Conservation (phyloP, 495 filamentous ascomycete species). For the Eremomyces bilateralis region DNA sequence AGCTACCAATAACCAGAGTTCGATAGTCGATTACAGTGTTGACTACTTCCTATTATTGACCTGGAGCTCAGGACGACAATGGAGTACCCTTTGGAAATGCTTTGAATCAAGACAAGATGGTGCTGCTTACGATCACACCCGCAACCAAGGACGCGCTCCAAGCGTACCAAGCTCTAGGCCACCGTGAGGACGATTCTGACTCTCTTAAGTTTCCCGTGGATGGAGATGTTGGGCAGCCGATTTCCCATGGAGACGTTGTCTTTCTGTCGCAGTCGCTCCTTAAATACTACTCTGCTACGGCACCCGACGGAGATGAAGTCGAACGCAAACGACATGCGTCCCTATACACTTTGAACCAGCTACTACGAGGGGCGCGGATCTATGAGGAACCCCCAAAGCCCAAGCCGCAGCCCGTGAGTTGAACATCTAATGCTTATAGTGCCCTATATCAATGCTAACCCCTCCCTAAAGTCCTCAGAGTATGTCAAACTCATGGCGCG, state of each 20-base stretch:
- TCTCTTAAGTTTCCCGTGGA: slow-evolving; percentile 17
- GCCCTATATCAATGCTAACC: slow-evolving; percentile 5
- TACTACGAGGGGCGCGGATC: slow-evolving; percentile 49
- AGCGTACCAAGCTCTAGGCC: slow-evolving; percentile 9
- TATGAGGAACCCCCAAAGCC: slow-evolving; percentile 57
- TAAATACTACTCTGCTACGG: slow-evolving; percentile 1
- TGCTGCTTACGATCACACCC: slow-evolving; percentile 52
- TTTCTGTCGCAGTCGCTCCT: slow-evolving; percentile 37
- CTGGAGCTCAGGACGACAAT: too few relatives aligned
- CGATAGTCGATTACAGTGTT: too few relatives aligned
- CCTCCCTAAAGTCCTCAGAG: slow-evolving; percentile 41
- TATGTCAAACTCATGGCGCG: slow-evolving; percentile 79
- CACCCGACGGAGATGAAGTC: neutral
- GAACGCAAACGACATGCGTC: neutral
- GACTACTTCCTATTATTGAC: too few relatives aligned
- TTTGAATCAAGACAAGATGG: slow-evolving; percentile 45
- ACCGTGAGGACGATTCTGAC: slow-evolving; percentile 11
- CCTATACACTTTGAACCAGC: slow-evolving; percentile 25
- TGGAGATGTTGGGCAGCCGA: slow-evolving; percentile 37
- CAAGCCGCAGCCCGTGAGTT: slow-evolving; percentile 55
- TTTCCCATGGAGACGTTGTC: slow-evolving; percentile 63
- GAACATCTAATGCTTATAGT: slow-evolving; percentile 2
- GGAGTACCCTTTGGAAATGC: too few relatives aligned
- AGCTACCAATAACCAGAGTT: too few relatives aligned
- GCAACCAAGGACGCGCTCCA: slow-evolving; percentile 43